phyloP scores from a whole-genome alignment of 2,329 filamentous ascomycete species.

The Cladosporium oxysporum region DNA sequence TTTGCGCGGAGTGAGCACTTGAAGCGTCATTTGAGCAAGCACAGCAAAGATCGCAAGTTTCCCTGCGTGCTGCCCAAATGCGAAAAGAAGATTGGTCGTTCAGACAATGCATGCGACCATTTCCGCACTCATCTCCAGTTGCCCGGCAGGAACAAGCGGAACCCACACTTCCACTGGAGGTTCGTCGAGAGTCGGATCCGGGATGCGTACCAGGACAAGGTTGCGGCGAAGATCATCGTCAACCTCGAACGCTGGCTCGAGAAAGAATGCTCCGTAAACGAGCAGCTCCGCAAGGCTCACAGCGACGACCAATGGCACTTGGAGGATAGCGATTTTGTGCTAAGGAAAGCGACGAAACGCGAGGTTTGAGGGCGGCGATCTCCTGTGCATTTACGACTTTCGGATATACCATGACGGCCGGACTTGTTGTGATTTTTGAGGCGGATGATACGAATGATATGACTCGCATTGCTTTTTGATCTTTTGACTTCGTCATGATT shows the following conservation, averaged over 20 bases:
- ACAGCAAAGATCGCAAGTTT: slow-evolving; percentile 26
- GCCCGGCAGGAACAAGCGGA: slow-evolving; percentile 29
- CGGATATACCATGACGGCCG: slow-evolving; percentile 18
- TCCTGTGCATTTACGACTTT: slow-evolving; percentile 10
- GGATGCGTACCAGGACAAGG: slow-evolving; percentile 17
- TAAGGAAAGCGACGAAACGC: background rate
- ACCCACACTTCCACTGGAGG: slow-evolving; percentile 27
- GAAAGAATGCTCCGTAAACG: background rate
- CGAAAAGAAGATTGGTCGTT: slow-evolving; percentile 27
- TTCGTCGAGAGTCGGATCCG: slow-evolving; percentile 20
- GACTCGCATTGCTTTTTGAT: background rate
- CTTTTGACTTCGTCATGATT: background rate
- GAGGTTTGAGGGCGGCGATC: background rate
- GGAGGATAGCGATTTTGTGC: background rate
- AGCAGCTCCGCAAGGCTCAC: slow-evolving; percentile 8
- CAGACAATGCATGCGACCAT: slow-evolving; percentile 37
- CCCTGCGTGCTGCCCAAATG: slow-evolving; percentile 31
- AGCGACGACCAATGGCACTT: background rate
- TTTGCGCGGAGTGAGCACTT: slow-evolving; percentile 38
- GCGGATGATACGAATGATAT: background rate
- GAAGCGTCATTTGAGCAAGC: slow-evolving; percentile 33
- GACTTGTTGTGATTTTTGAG: slow-evolving; percentile 9
- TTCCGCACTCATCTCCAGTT: slow-evolving; percentile 35
- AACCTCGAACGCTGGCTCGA: slow-evolving; percentile 27
- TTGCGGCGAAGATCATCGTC: slow-evolving; percentile 24